phyloP scores from a whole-genome alignment of 352 stramenopile species.

The Lagenidium giganteum region DNA sequence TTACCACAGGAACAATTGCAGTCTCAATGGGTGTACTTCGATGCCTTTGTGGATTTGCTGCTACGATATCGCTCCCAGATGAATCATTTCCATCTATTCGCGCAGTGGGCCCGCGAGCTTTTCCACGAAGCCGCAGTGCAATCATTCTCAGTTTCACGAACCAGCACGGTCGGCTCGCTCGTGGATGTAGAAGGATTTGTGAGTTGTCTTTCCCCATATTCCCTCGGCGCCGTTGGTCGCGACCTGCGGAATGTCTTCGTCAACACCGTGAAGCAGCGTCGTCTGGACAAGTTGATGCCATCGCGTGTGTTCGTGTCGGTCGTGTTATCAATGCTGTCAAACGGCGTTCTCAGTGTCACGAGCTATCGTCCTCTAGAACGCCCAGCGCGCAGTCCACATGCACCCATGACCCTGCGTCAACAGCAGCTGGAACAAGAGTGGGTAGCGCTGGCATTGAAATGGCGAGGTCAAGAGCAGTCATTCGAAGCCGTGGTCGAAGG shows the following conservation, averaged over 20 bases:
- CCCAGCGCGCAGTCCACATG: not conserved
- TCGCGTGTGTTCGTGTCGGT: slow-evolving; percentile 59
- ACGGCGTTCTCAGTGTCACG: slow-evolving; percentile 48
- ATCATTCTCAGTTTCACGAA: not conserved
- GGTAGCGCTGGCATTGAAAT: slow-evolving; percentile 45
- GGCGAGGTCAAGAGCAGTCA: slow-evolving; percentile 34
- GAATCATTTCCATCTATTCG: slow-evolving; percentile 61
- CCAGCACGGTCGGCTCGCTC: slow-evolving; percentile 5
- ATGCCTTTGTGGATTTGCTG: slow-evolving; percentile 51
- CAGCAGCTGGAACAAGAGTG: slow-evolving; percentile 40
- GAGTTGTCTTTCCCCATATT: slow-evolving; percentile 32
- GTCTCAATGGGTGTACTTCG: slow-evolving; percentile 46
- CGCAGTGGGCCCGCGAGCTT: slow-evolving; percentile 46
- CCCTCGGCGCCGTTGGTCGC: slow-evolving; percentile 35
- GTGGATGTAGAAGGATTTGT: slow-evolving; percentile 48
- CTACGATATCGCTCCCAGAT: slow-evolving; percentile 56
- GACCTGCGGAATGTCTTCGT: slow-evolving; percentile 65
- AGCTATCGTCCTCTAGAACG: slow-evolving; percentile 29
- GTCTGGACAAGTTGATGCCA: slow-evolving; percentile 46
- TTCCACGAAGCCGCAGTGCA: slow-evolving; percentile 26
- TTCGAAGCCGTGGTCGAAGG: slow-evolving; percentile 50
- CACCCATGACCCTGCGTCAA: slow-evolving; percentile 16
- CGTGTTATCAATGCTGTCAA: slow-evolving; percentile 52
- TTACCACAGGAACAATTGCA: not conserved
- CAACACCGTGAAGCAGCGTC: slow-evolving; percentile 56